Percentiles rank a stretch among this genome's conserved stretches.
phyloP scores from a whole-genome alignment of 1,284 basidiomycete species.

The Schizophyllum amplum region DNA sequence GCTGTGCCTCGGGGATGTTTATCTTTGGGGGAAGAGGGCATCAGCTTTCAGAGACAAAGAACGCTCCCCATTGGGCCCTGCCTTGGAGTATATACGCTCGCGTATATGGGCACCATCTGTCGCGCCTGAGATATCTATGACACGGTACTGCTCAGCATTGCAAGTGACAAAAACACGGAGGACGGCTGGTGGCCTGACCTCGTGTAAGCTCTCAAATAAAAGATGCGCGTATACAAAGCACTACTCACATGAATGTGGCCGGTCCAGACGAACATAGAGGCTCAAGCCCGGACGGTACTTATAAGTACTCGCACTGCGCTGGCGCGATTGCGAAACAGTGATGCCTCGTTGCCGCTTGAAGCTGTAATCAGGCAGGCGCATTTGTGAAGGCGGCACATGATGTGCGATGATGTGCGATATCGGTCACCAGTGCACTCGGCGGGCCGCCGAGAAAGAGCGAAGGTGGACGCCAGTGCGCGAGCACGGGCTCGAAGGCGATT shows the following conservation, averaged over 20 bases:
- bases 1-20: conserved; percentile 66
- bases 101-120: conserved; percentile 33
- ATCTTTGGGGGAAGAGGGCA: conserved; percentile 32
- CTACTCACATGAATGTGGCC: neutral
- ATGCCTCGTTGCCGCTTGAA: neutral
- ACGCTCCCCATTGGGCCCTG: conserved; percentile 12
- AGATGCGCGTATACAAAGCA: neutral
- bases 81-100: conserved; percentile 36
- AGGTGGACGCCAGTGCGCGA: neutral
- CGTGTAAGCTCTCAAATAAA: neutral
- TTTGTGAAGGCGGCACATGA: neutral
- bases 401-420: neutral
- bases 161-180: conserved; percentile 33
- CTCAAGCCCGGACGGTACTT: neutral
- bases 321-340: neutral
- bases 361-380: neutral
- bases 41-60: neutral
- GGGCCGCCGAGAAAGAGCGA: neutral
- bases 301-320: neutral
- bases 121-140: conserved; percentile 37
- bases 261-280: neutral
- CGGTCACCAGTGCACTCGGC: neutral
- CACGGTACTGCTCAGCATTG: conserved; percentile 36
- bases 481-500: neutral
- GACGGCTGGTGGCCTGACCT: neutral